Evolutionary conservation across 352 stramenopile species (phyloP).

Genomic region (Chrysophaeum taylorii): DNA sequence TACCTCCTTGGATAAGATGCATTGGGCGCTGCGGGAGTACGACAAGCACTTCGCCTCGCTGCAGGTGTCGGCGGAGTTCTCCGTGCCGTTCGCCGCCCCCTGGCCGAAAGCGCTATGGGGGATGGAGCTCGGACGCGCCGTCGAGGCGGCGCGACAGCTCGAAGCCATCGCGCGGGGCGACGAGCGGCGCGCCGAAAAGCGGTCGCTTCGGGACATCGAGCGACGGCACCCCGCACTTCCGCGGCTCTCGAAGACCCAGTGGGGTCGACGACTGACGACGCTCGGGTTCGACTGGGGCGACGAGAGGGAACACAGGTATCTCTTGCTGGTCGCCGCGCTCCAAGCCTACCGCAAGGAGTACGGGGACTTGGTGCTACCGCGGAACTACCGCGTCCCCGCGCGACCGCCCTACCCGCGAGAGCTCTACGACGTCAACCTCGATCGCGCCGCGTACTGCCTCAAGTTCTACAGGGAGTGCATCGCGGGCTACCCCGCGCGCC

Average conservation of each 20-base stretch:
- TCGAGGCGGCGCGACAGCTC: no score
- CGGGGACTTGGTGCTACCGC: slow-evolving; percentile 8
- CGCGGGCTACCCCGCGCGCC: not conserved
- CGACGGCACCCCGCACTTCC: no score
- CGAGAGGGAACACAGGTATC: not conserved
- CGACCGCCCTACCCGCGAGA: not conserved
- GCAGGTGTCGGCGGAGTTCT: no score
- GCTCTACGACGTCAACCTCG: slow-evolving; percentile 8
- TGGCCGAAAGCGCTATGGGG: no score
- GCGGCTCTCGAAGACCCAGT: not conserved
- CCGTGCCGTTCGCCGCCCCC: no score
- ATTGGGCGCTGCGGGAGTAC: no score
- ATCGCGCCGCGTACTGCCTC: not conserved
- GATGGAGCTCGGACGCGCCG: no score
- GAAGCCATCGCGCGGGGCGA: no score
- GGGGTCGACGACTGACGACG: not conserved
- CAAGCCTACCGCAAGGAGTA: slow-evolving; percentile 7
- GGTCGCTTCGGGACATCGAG: no score
- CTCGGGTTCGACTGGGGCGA: not conserved
- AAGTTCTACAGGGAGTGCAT: not conserved
- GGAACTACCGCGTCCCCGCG: slow-evolving; percentile 3
- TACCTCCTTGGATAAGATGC: no score
- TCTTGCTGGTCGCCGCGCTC: not conserved
- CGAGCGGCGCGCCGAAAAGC: no score
- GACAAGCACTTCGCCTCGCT: no score